Evolutionary conservation across 768 basidiomycete species (phyloP), one percentile per base, ranked within the genome.

Genomic region (Russula sp.): DNA sequence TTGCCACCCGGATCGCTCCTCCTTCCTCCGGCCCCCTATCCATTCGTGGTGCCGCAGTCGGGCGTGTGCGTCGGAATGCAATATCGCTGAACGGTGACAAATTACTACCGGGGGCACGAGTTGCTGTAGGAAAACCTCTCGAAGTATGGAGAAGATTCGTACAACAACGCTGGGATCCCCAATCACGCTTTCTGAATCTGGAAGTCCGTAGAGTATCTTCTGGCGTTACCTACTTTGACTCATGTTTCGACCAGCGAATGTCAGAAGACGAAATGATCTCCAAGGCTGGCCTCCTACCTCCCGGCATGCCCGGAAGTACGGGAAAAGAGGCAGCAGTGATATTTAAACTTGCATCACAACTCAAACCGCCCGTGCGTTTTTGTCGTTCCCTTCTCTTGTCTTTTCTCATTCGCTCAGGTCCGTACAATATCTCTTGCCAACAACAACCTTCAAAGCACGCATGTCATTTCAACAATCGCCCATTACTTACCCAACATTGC

Each of bases 391-490:
- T 50, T 22, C 62, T 3, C 11, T 11, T 45, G 8, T 45, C 2
- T 37, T 20, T 48, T 49, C 42, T 56, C 32, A 62, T 58, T 18
- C 13, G 16, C 49, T 13, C 54, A 89, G 87, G 82, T 88, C 44
- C 81, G 87, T 72, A 94, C 94, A 0, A 75, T 98, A 13, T 95
- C 93, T 0, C 79, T 98, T 47, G 90, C 93, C 45, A 85, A 89
- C 71, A 88, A 88, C 71, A 86, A 87, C 66, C 82, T 91, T 60
- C 69, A 79, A 32, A 79, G 73, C 51, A 85, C 91, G 6, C 73
- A 79, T 4, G 76, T 86, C 59, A 74, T 96, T 20, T 75, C 80
- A 14, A 78, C 82, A 34, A 77, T 96, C 35, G 76, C 83, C 27
- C 83, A 84, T 71, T 93, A 86, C 69, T 79, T 98, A 0, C 94